Base-by-base conservation (phyloP, 306 rosid genomes). In the Cucumis sativus region DNA sequence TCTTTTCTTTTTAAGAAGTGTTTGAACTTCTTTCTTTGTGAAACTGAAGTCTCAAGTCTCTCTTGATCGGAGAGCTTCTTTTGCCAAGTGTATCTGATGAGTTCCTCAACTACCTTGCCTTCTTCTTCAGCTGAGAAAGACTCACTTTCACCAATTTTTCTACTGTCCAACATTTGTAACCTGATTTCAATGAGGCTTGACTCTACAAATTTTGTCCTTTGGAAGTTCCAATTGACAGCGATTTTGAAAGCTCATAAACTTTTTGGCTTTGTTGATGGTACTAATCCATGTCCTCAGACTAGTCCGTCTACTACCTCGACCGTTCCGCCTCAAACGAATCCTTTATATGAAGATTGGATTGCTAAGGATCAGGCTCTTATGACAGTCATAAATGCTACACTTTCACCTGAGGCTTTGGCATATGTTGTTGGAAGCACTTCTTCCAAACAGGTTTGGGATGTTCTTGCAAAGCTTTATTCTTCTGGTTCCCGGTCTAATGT, bases 381-480 rank as follows among this genome's bases (percentile, higher is more conserved):
- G 70, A 63, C 70, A 63, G 45, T 63, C 70, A 63, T 63, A 16
- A 63, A 63, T 63, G 70, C 70, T 63, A 63, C 70, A 63, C 70
- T 63, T 63, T 63, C 70, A 14, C 45, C 70, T 33, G 70, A 63
- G 70, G 70, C 70, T 63, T 63, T 63, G 70, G 70, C 70, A 33
- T 63, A 63, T 35, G 70, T 63, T 1, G 70, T 63, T 63, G 70
- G 70, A 12, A 33, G 70, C 70, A 63, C 45, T 63, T 33, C 70
- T 16, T 63, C 70, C 18, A 63, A 63, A 63, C 70, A 63, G 70
- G 70, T 35, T 63, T 63, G 70, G 70, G 1, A 63, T 63, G 45
- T 63, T 63, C 70, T 63, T 16, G 45, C 70, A 16, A 63, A 33
- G 45, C 70, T 63, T 16, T 63, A 63, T 63, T 63, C 45, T 63